These are phyloP conservation scores for Protomyces inouyei DNA, from an alignment of 1,139 yeast species.

Conservation along the genomic window DNA sequence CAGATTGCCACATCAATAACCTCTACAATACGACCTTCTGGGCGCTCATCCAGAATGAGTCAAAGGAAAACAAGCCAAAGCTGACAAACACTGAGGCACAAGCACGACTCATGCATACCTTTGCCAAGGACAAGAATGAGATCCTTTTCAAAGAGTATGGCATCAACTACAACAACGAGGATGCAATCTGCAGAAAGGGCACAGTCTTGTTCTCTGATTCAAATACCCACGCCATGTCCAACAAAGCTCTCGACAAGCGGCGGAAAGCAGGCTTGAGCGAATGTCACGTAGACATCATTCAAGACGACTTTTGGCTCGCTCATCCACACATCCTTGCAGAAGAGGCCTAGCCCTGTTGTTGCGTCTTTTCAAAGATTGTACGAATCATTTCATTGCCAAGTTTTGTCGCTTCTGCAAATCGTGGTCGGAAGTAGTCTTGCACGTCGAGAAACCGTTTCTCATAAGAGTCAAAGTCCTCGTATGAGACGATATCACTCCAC, in stretches of 20 bases:
- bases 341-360: neutral
- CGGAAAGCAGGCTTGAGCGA: slow-evolving; percentile 48
- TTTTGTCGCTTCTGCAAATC: slow-evolving; percentile 80
- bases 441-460: slow-evolving; percentile 67
- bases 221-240: slow-evolving; percentile 22
- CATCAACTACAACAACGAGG: slow-evolving; percentile 84
- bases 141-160: slow-evolving; percentile 70
- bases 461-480: slow-evolving; percentile 72
- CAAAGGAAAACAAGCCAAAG: slow-evolving; percentile 51
- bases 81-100: slow-evolving; percentile 55
- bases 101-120: slow-evolving; percentile 57
- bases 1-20: slow-evolving; percentile 93
- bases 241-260: slow-evolving; percentile 48
- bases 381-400: slow-evolving; percentile 95
- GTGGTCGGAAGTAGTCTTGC: slow-evolving; percentile 74
- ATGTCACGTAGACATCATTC: slow-evolving; percentile 56
- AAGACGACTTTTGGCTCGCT: slow-evolving; percentile 53
- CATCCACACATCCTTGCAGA: neutral
- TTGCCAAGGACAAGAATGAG: slow-evolving; percentile 81
- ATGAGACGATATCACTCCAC: slow-evolving; percentile 79
- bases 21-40: slow-evolving; percentile 90
- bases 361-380: slow-evolving; percentile 48
- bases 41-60: slow-evolving; percentile 72
- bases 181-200: slow-evolving; percentile 83
- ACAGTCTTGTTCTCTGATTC: slow-evolving; percentile 47